A percentile compares a stretch with the other conserved stretches of the same genome.
Evolutionary conservation across 164 flowering plant genomes (phyloP).

Genomic region (Tetrastigma voinierianum): DNA sequence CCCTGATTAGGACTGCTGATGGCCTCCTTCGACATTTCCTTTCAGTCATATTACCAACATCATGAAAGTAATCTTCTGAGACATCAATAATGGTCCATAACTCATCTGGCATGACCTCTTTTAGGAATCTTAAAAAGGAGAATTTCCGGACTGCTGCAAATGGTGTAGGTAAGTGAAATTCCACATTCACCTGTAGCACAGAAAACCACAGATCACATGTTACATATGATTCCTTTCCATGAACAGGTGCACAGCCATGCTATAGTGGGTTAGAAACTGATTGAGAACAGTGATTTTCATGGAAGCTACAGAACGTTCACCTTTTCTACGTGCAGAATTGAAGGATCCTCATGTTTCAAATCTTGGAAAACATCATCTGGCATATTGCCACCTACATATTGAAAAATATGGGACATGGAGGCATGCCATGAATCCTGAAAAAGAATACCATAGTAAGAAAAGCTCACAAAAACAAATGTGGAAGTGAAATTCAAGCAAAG

Average conservation of each 20-base stretch:
- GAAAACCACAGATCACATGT: background rate
- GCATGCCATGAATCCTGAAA: slow-evolving; percentile 9
- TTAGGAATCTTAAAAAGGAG: slow-evolving; percentile 1
- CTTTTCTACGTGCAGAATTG: background rate
- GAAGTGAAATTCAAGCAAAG: background rate
- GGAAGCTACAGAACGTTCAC: background rate
- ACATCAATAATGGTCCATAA: slow-evolving; percentile 7
- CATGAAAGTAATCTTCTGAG: slow-evolving; percentile 5
- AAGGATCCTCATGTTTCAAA: background rate
- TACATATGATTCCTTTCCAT: background rate
- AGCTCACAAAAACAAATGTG: background rate
- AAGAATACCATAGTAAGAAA: background rate
- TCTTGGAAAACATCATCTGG: background rate
- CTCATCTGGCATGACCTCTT: background rate
- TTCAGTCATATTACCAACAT: background rate
- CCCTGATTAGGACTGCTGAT: slow-evolving; percentile 9
- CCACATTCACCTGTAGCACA: slow-evolving; percentile 4
- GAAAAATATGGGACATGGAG: slow-evolving; percentile 1
- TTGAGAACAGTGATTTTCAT: background rate
- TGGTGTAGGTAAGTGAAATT: slow-evolving; percentile 6
- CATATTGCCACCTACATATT: background rate
- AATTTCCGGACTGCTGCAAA: background rate
- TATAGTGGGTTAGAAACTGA: background rate
- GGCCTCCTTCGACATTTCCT: slow-evolving; percentile 4
- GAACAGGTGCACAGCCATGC: background rate